Evolutionary conservation across 140 eudicot genomes (phyloP), one percentile per base, ranked within the genome.

Genomic region (Senecio squalidus): DNA sequence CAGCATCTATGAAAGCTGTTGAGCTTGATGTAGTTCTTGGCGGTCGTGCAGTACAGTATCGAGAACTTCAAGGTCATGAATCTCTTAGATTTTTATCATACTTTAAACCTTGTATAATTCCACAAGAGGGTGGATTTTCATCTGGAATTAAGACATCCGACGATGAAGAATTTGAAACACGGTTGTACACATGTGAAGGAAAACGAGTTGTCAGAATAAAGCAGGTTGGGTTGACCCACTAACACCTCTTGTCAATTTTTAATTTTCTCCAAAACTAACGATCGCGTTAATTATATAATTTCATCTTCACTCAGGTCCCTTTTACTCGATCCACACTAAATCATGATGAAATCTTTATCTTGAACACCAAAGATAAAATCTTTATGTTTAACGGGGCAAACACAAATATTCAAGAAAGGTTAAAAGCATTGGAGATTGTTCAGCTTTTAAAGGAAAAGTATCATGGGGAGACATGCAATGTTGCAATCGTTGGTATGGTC

Each of bases 21-120:
- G 98, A 91, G 68, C 96, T 91, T 64, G 98, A 86, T 65, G 92
- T 86, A 33, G 31, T 78, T 74, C 95, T 86, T 79, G 98, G 96
- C 3, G 84, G 88, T 17, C 87, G 88, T 76, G 92, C 96, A 17
- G 83, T 91, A 44, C 95, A 91, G 69, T 62, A 83, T 69, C 79
- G 92, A 62, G 98, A 91, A 71, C 71, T 79, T 57, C 94, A 86
- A 81, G 80, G 84, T 36, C 85, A 83, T 22, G 98, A 91, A 68
- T 83, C 98, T 55, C 80, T 70, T 69, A 91, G 82, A 68, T 91
- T 86, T 55, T 67, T 91, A 72, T 91, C 98, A 14, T 86, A 87
- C 64, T 84, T 86, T 56, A 91, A 79, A 65, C 98, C 98, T 25
- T 91, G 96, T 60, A 70, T 91, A 51, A 74, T 86, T 45, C 95